These are phyloP conservation scores for Onygena corvina DNA, from an alignment of 2,329 filamentous ascomycete genomes.

Conservation along the genomic window DNA sequence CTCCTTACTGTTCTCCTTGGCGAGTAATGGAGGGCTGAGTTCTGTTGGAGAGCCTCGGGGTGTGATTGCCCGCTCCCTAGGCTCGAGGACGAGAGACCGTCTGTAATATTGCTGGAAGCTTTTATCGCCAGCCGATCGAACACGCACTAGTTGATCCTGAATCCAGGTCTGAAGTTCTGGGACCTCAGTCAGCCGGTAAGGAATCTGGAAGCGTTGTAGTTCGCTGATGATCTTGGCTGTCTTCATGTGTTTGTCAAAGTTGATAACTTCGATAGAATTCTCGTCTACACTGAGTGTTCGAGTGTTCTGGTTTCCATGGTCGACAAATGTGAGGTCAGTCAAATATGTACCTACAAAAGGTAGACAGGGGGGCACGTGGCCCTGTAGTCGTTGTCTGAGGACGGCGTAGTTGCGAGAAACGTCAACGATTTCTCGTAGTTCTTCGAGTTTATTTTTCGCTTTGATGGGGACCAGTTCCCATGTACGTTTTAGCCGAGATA, in stretches of 20 bases:
- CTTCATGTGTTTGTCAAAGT: conserved; percentile 93
- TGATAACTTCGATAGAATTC: conserved; percentile 66
- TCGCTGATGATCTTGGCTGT: conserved; percentile 94
- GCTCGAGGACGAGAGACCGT: conserved; percentile 73
- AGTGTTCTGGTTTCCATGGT: conserved; percentile 81
- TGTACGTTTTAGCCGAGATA: conserved; percentile 74
- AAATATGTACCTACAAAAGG: conserved; percentile 95
- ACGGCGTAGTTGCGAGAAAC: conserved; percentile 82
- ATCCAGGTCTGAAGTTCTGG: conserved; percentile 91
- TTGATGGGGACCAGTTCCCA: conserved; percentile 83
- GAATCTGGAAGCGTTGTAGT: conserved; percentile 89
- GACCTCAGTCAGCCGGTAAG: conserved; percentile 70
- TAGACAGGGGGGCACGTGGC: conserved; percentile 80
- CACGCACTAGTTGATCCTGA: conserved; percentile 63
- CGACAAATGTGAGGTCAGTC: conserved; percentile 89
- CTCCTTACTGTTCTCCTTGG: conserved; percentile 35
- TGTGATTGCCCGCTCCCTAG: conserved; percentile 32
- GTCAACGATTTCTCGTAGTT: conserved; percentile 74
- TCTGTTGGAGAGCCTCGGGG: conserved; percentile 18
- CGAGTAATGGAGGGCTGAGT: conserved; percentile 20
- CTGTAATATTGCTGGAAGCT: conserved; percentile 61
- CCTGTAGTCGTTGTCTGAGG: conserved; percentile 68
- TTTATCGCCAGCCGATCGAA: conserved; percentile 53
- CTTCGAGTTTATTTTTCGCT: conserved; percentile 66
- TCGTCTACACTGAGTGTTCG: conserved; percentile 61